Conservation (phyloP, 306 rosid species). For the Betula pendula region DNA sequence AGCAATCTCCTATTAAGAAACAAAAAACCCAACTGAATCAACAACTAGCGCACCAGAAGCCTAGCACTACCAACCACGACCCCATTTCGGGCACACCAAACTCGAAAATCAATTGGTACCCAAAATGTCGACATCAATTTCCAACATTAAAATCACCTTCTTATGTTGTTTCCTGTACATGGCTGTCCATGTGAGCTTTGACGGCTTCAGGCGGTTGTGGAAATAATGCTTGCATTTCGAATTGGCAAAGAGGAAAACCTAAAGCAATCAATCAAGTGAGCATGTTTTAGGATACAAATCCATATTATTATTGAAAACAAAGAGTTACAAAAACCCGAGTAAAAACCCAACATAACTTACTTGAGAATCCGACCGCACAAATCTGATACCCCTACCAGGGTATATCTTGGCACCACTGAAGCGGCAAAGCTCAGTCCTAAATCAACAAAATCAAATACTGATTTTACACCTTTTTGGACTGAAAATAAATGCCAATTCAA, state of each 20-base stretch:
- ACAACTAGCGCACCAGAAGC: background rate
- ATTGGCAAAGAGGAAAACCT: constrained; percentile 51
- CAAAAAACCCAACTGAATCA: background rate
- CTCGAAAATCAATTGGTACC: background rate
- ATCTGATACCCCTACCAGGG: constrained; percentile 24
- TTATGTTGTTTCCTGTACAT: constrained; percentile 56
- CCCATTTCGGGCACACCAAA: background rate
- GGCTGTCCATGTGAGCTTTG: constrained; percentile 59
- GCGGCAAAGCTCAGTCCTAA: constrained; percentile 27
- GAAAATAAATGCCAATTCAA: background rate
- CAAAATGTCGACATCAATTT: background rate
- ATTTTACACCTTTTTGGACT: background rate
- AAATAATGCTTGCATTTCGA: constrained; percentile 60
- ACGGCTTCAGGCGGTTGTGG: constrained; percentile 53
- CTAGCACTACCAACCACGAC: background rate
- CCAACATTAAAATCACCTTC: constrained; percentile 33
- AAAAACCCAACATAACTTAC: background rate
- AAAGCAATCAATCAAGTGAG: background rate
- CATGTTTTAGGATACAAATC: background rate
- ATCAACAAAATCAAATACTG: background rate
- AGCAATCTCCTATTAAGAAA: constrained; percentile 45
- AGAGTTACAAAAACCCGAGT: background rate
- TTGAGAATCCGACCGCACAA: constrained; percentile 22
- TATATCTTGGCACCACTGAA: constrained; percentile 27
- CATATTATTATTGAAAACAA: background rate